phyloP scores from a whole-genome alignment of 2,329 filamentous ascomycete genomes.

The Dactylellina drechsleri region DNA sequence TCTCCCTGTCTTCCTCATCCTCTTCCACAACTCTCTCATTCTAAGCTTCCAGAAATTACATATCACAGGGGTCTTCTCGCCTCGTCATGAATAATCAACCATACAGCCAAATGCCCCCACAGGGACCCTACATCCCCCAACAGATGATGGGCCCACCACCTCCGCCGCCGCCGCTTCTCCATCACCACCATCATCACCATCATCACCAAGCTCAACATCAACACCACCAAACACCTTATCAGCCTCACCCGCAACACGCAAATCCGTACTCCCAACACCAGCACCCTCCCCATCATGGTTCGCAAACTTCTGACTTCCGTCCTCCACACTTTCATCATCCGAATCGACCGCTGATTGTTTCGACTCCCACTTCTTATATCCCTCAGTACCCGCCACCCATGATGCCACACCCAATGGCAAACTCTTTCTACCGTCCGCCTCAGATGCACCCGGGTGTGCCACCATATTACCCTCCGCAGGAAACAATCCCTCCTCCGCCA shows the following conservation, averaged over 20 bases:
- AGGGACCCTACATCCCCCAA: constrained; percentile 35
- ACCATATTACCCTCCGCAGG: constrained; percentile 37
- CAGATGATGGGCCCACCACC: constrained; percentile 44
- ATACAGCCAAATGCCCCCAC: constrained; percentile 42
- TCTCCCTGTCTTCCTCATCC: background rate
- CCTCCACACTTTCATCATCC: constrained; percentile 60
- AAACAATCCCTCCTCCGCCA: constrained; percentile 24
- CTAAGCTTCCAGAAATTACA: background rate
- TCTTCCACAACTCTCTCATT: background rate
- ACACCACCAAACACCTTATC: constrained; percentile 31
- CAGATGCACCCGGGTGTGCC: constrained; percentile 63
- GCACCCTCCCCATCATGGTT: constrained; percentile 15
- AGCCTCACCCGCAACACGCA: constrained; percentile 31
- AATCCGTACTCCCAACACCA: constrained; percentile 34
- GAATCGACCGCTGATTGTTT: constrained; percentile 60
- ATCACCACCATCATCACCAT: constrained; percentile 6
- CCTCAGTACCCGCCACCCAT: constrained; percentile 30
- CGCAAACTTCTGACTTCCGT: constrained; percentile 65
- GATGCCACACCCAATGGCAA: constrained; percentile 58
- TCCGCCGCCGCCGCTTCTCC: background rate
- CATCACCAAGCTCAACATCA: constrained; percentile 26
- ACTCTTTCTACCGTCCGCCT: constrained; percentile 65
- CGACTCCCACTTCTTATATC: constrained; percentile 13
- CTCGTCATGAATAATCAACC: constrained; percentile 42
- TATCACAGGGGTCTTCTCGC: constrained; percentile 14